Conservation (phyloP, 129 eudicot species). For the Deinandra increscens region DNA sequence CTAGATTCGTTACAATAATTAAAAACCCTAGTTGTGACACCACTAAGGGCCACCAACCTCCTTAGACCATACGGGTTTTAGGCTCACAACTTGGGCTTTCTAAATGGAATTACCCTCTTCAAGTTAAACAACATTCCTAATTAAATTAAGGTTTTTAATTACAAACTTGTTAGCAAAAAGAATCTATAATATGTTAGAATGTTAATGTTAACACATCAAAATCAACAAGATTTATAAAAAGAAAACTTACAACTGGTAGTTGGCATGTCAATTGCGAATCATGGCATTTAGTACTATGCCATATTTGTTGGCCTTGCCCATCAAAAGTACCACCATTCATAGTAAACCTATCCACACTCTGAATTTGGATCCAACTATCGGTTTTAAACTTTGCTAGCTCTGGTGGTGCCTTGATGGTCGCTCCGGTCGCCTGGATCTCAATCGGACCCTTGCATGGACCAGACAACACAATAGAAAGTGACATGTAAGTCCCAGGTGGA, state of each 20-base stretch:
- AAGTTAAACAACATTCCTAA: too few relatives aligned
- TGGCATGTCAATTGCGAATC: conserved; percentile 13
- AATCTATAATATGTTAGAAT: background rate
- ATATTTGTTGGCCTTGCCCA: conserved; percentile 45
- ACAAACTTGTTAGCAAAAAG: too few relatives aligned
- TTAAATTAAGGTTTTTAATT: too few relatives aligned
- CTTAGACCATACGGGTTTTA: too few relatives aligned
- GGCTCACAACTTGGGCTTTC: too few relatives aligned
- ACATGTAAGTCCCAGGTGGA: conserved; percentile 37
- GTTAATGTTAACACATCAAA: background rate
- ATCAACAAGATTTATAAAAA: background rate
- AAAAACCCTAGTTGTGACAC: too few relatives aligned
- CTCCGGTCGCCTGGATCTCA: conserved; percentile 31
- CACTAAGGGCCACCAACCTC: too few relatives aligned
- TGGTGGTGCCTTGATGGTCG: conserved; percentile 35
- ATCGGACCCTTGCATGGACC: conserved; percentile 41
- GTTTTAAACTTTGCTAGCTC: conserved; percentile 29
- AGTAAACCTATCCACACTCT: conserved; percentile 24
- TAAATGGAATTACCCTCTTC: too few relatives aligned
- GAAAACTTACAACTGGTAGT: conserved; percentile 26
- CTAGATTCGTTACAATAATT: too few relatives aligned
- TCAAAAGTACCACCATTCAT: conserved; percentile 49
- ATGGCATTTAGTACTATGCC: conserved; percentile 19
- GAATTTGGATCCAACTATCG: conserved; percentile 36
- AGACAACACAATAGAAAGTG: background rate